Evolutionary conservation across 768 basidiomycete species (phyloP).

Genomic region (Lyophyllum shimeji): DNA sequence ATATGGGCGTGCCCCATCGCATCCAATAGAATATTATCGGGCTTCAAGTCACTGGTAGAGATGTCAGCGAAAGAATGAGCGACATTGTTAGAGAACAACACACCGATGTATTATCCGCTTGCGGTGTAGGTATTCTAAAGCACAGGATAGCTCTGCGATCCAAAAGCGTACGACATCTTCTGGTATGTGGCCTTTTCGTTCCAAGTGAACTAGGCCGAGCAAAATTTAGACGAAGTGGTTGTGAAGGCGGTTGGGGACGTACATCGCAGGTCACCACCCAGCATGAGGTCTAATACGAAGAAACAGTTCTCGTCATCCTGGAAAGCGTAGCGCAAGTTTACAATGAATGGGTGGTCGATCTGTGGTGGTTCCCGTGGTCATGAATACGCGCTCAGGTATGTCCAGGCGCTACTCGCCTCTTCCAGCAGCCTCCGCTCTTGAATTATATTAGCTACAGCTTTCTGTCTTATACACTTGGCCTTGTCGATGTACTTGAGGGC

Average conservation of each 20-base stretch:
- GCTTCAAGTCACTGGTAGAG: conserved; percentile 81
- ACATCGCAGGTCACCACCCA: conserved; percentile 94
- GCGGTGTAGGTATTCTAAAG: conserved; percentile 84
- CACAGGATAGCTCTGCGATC: conserved; percentile 84
- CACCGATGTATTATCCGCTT: conserved; percentile 95
- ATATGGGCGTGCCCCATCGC: conserved; percentile 93
- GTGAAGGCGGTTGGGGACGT: conserved; percentile 30
- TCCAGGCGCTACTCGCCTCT: conserved; percentile 55
- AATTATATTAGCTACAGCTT: conserved; percentile 89
- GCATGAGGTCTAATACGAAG: conserved; percentile 96
- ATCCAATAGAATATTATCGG: conserved; percentile 95
- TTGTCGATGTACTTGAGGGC: conserved; percentile 99
- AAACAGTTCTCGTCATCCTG: conserved; percentile 98
- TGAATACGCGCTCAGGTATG: conserved; percentile 3
- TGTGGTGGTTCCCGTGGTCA: conserved; percentile 24
- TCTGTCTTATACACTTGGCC: conserved; percentile 85
- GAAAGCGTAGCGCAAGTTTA: conserved; percentile 92
- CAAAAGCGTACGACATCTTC: conserved; percentile 85
- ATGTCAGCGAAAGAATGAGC: conserved; percentile 8
- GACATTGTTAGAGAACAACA: conserved; percentile 29
- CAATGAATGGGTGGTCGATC: conserved; percentile 89
- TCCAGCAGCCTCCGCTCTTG: conserved; percentile 92
- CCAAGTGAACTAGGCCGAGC: conserved; percentile 72
- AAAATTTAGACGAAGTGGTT: conserved; percentile 3
- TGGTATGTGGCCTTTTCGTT: conserved; percentile 61